Base-by-base conservation (phyloP, 2,329 filamentous ascomycete species). In the Pseudogymnoascus sp. region DNA sequence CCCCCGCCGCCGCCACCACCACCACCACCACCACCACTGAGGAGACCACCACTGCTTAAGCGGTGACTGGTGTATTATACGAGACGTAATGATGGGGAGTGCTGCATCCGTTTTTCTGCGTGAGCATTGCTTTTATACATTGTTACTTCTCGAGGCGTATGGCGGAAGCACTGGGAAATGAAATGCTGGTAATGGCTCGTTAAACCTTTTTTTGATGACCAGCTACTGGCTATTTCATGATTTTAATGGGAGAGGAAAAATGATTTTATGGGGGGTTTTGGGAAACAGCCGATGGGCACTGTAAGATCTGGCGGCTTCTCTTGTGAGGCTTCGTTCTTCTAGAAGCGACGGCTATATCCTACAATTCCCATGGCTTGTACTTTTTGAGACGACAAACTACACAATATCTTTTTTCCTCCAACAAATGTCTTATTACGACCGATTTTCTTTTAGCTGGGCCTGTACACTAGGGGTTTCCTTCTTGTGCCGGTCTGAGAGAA, bases 111-210 rank as follows among this genome's bases (percentile, higher is more conserved):
- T 56, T 56, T 29, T 26, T 26, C 15, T 7, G 59, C 35, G 31
- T 35, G 59, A 23, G 59, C 59, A 60, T 60, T 60, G 29, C 35
- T 38, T 60, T 60, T 60, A 38, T 23, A 33, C 46, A 56, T 56
- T 29, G 11, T 56, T 56, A 56, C 46, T 56, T 56, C 46, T 56
- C 46, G 7, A 29, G 46, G 46, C 46, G 46, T 56, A 38, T 37
- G 59, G 59, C 23, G 26, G 19, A 64, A 56, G 46, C 46, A 56
- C 46, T 26, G 46, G 46, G 46, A 33, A 33, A 56, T 56, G 21
- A 64, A 38, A 35, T 63, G 56, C 60, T 38, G 60, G 59, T 56
- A 64, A 61, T 63, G 38, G 38, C 38, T 42, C 38, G 38, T 42
- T 42, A 19, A 42, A 42, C 17, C 15, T 42, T n/a, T 42, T 42